Conservation (phyloP, 305 asterid species). For the Fraxinus nigra region DNA sequence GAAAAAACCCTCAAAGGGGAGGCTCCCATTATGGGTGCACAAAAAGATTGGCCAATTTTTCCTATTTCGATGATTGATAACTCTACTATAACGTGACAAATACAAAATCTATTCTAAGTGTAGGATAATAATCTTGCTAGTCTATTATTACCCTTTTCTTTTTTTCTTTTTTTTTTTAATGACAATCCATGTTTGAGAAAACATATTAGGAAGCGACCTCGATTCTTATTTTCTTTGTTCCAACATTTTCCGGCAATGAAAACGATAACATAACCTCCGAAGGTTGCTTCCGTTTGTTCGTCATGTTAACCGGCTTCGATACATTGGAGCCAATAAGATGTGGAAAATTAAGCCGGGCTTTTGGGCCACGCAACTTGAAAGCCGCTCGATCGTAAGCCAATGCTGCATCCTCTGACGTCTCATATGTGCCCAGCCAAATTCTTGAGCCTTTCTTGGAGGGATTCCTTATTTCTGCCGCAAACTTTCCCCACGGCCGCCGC, state of each 20-base stretch:
- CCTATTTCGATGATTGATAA: neutral
- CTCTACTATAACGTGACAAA: too few species aligned
- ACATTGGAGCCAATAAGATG: slow-evolving; percentile 6
- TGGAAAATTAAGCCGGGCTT: slow-evolving; percentile 23
- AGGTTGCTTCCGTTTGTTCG: neutral
- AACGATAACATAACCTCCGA: neutral
- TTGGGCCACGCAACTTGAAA: slow-evolving; percentile 16
- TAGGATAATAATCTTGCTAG: neutral
- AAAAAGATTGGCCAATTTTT: neutral
- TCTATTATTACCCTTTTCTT: neutral
- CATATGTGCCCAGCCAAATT: slow-evolving; percentile 27
- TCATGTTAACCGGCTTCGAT: slow-evolving; percentile 13
- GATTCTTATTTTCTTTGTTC: neutral
- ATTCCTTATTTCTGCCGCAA: slow-evolving; percentile 26
- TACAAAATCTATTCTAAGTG: too few species aligned
- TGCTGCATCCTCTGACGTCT: slow-evolving; percentile 24
- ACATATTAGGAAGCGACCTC: neutral
- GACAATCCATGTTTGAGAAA: neutral
- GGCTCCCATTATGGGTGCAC: neutral
- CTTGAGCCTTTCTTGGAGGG: slow-evolving; percentile 19
- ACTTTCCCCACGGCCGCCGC: slow-evolving; percentile 28
- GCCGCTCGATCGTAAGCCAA: slow-evolving; percentile 24
- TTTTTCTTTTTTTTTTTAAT: too few species aligned
- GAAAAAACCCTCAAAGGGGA: neutral
- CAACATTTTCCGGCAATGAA: neutral